These are phyloP conservation scores for Colletotrichum trifolii DNA, from an alignment of 2,329 filamentous ascomycete species.

Conservation along the genomic window DNA sequence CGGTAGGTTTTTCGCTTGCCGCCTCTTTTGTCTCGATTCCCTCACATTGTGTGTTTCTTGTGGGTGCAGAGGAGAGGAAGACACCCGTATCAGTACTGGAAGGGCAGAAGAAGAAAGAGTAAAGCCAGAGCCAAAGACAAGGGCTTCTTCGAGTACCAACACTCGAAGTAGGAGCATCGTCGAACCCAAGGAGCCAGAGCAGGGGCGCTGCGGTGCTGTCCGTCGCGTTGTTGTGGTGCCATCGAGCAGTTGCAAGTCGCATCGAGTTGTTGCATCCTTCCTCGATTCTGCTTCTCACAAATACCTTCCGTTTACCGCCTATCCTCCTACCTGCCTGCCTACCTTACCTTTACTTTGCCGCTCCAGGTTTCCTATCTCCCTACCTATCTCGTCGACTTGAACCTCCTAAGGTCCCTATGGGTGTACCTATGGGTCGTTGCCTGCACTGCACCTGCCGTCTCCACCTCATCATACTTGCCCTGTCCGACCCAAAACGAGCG, in stretches of 20 bases:
- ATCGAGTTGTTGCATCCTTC: neutral
- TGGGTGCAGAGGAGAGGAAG: constrained; percentile 4
- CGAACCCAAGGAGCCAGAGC: no score
- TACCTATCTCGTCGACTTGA: neutral
- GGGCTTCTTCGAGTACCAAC: neutral
- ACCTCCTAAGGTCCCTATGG: constrained; percentile 22
- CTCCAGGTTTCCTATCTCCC: constrained; percentile 8
- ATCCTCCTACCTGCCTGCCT: constrained; percentile 2
- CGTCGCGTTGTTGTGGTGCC: neutral
- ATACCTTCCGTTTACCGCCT: no score
- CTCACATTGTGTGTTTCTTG: constrained; percentile 11
- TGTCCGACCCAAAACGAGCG: neutral
- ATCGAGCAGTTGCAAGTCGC: constrained; percentile 7
- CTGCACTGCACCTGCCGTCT: constrained; percentile 7
- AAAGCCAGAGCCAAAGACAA: neutral
- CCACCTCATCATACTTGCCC: constrained; percentile 7
- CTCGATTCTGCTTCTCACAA: no score
- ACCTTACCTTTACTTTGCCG: neutral
- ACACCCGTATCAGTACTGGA: neutral
- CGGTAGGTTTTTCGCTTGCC: constrained; percentile 31
- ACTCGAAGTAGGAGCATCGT: neutral
- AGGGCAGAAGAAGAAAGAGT: neutral
- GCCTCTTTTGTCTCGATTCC: constrained; percentile 10
- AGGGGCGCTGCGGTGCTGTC: no score
- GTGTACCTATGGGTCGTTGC: constrained; percentile 37